Conservation (phyloP, 768 basidiomycete species). For the Grammothele lineata region DNA sequence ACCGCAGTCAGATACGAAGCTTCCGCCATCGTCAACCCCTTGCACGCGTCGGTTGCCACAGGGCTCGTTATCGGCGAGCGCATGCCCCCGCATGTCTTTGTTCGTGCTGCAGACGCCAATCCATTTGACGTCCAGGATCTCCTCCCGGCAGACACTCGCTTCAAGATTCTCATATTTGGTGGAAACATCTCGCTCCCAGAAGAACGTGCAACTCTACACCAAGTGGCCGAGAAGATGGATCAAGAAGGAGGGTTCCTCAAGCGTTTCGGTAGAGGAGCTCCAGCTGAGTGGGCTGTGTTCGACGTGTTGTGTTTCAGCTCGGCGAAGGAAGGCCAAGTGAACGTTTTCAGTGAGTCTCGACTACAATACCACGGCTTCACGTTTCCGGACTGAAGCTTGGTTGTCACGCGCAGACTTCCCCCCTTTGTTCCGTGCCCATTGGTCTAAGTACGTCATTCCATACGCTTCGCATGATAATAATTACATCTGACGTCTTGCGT, state of each 20-base stretch:
- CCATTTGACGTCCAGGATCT: slow-evolving; percentile 48
- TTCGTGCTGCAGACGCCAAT: slow-evolving; percentile 41
- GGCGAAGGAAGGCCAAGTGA: not conserved
- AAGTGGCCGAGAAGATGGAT: slow-evolving; percentile 15
- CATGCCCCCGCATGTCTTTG: slow-evolving; percentile 41
- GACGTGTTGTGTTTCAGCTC: slow-evolving; percentile 4
- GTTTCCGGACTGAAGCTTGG: too few species aligned
- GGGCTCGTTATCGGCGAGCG: slow-evolving; percentile 46
- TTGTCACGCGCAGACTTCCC: slow-evolving; percentile 42
- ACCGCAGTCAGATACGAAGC: slow-evolving; percentile 44
- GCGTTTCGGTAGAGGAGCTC: slow-evolving; percentile 3
- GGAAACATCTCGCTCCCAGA: slow-evolving; percentile 31
- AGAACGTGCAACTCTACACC: slow-evolving; percentile 14
- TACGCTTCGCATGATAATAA: slow-evolving; percentile 3
- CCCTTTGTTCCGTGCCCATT: slow-evolving; percentile 43
- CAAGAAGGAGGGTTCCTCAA: slow-evolving; percentile 15
- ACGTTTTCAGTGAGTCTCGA: not conserved
- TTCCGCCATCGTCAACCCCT: slow-evolving; percentile 31
- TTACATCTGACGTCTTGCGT: not conserved
- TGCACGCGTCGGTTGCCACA: slow-evolving; percentile 34
- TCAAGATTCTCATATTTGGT: slow-evolving; percentile 43
- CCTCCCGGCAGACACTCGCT: slow-evolving; percentile 42
- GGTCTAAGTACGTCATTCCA: slow-evolving; percentile 57
- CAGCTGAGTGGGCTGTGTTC: not conserved
- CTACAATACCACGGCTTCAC: too few species aligned